phyloP scores from a whole-genome alignment of 805 yeast genomes.

The Yamadazyma sp. region DNA sequence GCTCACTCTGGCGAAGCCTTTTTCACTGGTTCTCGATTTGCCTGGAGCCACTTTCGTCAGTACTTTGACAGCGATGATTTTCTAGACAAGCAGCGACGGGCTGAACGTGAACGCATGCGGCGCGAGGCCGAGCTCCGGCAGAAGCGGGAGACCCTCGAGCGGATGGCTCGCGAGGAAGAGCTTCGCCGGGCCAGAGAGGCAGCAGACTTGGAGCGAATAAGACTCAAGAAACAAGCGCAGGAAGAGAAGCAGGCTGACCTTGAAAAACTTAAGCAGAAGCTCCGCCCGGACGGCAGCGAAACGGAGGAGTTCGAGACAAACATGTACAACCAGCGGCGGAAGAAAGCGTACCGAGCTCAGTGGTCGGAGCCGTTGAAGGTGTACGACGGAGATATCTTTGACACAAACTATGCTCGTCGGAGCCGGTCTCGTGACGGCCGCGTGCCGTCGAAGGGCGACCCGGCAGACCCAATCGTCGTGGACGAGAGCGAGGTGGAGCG shows the following conservation, averaged over 20 bases:
- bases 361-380: constrained; percentile 19
- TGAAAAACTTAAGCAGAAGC: no score
- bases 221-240: constrained; percentile 4
- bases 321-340: constrained; percentile 17
- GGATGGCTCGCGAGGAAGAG: constrained; percentile 15
- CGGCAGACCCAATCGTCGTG: constrained; percentile 10
- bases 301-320: constrained; percentile 2
- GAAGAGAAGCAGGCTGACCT: no score
- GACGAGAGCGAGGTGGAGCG: constrained; percentile 4
- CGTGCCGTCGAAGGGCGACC: constrained; percentile 3
- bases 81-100: constrained; percentile 15
- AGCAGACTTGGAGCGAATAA: no score
- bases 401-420: constrained; percentile 5
- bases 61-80: constrained; percentile 11
- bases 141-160: background rate
- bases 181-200: constrained; percentile 14
- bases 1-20: background rate
- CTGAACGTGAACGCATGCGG: constrained; percentile 19
- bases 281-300: no score
- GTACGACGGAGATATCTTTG: constrained; percentile 17
- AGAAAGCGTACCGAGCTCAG: constrained; percentile 20
- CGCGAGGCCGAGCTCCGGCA: constrained; percentile 8
- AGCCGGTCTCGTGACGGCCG: background rate
- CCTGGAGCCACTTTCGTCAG: constrained; percentile 7
- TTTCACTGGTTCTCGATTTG: constrained; percentile 4